Conservation (phyloP, 2,329 filamentous ascomycete genomes). For the Dactylellina haptotyla region DNA sequence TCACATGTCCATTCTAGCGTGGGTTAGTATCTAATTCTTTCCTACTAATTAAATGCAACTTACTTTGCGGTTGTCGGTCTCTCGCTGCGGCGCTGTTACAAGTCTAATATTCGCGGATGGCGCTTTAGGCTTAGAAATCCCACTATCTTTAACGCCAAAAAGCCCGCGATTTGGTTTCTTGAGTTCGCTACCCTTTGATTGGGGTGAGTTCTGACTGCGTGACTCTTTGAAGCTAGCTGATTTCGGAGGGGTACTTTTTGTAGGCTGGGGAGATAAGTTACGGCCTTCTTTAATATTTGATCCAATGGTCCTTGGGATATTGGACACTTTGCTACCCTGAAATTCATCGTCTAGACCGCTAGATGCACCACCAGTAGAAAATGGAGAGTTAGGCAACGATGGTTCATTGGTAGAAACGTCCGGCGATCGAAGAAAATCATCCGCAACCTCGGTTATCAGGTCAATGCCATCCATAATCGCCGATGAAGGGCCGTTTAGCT, state of each 20-base stretch:
- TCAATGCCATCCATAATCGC: constrained; percentile 37
- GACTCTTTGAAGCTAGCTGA: constrained; percentile 8
- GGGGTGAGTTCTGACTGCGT: not conserved
- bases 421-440: constrained; percentile 30
- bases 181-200: constrained; percentile 24
- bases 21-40: not conserved
- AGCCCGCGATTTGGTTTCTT: constrained; percentile 37
- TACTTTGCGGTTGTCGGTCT: constrained; percentile 60
- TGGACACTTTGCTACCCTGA: not conserved
- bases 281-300: not conserved
- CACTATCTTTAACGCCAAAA: constrained; percentile 42
- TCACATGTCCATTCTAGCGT: constrained; percentile 12
- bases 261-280: not conserved
- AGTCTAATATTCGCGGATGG: constrained; percentile 78
- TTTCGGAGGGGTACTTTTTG: not conserved
- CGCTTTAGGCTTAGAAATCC: constrained; percentile 69
- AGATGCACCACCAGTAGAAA: constrained; percentile 16
- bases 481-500: constrained; percentile 25
- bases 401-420: constrained; percentile 30
- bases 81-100: constrained; percentile 71
- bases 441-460: constrained; percentile 28
- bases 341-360: constrained; percentile 5
- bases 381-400: constrained; percentile 37
- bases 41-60: constrained; percentile 20
- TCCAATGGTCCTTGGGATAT: constrained; percentile 1